A percentile compares a stretch with the other conserved stretches of the same genome.
These are phyloP conservation scores for Penicillium riverlandense DNA, from an alignment of 495 filamentous ascomycete genomes.

Conservation along the genomic window DNA sequence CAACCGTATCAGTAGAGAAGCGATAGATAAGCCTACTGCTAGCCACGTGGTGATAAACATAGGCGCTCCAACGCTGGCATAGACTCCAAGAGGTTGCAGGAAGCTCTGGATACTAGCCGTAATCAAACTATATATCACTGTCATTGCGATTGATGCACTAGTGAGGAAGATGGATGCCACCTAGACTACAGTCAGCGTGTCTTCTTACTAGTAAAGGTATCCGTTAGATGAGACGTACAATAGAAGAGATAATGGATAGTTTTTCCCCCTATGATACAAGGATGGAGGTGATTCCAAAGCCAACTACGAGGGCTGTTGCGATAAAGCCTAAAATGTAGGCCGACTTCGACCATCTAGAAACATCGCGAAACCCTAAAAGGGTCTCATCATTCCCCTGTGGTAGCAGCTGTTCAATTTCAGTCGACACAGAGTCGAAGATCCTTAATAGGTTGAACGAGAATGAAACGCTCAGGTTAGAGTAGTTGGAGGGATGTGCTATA, in stretches of 20 bases:
- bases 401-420: neutral
- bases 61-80: neutral
- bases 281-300: neutral
- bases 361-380: neutral
- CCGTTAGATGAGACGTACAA: neutral
- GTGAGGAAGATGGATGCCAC: neutral
- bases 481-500: neutral
- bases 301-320: neutral
- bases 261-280: neutral
- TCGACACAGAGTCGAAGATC: neutral
- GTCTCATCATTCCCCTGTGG: neutral
- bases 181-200: neutral
- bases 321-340: neutral
- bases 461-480: neutral
- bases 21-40: conserved; percentile 1
- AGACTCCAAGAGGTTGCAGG: neutral
- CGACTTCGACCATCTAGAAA: neutral
- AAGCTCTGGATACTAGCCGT: neutral
- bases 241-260: neutral
- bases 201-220: neutral
- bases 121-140: neutral
- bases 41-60: neutral
- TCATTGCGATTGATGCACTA: neutral
- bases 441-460: conserved; percentile 2
- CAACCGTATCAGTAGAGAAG: neutral